These are phyloP conservation scores for Erodium maritimum DNA, from an alignment of 345 rosid species.

Conservation along the genomic window DNA sequence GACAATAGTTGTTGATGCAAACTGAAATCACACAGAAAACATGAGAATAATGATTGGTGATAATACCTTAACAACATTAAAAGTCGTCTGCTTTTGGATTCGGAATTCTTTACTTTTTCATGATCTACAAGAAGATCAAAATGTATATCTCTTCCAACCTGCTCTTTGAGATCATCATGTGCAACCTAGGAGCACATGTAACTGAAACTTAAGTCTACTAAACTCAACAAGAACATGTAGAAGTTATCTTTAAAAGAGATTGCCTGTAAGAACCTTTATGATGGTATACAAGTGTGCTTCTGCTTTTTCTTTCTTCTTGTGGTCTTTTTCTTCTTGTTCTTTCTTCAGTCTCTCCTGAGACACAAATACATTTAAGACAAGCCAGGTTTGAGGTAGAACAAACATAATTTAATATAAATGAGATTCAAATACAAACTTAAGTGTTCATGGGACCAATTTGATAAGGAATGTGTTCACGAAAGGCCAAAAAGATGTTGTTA, in stretches of 20 bases:
- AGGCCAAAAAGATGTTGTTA: background rate
- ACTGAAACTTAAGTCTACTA: constrained; percentile 7
- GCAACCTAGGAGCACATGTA: constrained; percentile 49
- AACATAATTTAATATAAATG: background rate
- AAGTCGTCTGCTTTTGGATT: constrained; percentile 69
- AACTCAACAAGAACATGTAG: background rate
- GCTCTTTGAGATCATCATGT: constrained; percentile 70
- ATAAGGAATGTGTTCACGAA: background rate
- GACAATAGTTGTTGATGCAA: background rate
- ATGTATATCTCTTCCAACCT: constrained; percentile 81
- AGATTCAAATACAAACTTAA: constrained; percentile 1
- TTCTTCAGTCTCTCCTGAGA: constrained; percentile 79
- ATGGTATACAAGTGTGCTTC: constrained; percentile 85
- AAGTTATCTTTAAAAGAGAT: background rate
- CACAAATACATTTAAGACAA: background rate
- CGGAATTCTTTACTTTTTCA: constrained; percentile 85
- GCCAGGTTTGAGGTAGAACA: constrained; percentile 6
- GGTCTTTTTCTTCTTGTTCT: constrained; percentile 93
- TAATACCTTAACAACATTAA: constrained; percentile 68
- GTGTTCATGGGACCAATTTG: background rate
- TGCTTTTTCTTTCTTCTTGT: constrained; percentile 79
- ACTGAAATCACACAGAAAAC: background rate
- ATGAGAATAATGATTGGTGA: background rate
- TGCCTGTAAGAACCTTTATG: constrained; percentile 45
- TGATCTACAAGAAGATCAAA: constrained; percentile 98